Base-by-base conservation (phyloP, 2,329 filamentous ascomycete species). In the Fusarium duplospermum region DNA sequence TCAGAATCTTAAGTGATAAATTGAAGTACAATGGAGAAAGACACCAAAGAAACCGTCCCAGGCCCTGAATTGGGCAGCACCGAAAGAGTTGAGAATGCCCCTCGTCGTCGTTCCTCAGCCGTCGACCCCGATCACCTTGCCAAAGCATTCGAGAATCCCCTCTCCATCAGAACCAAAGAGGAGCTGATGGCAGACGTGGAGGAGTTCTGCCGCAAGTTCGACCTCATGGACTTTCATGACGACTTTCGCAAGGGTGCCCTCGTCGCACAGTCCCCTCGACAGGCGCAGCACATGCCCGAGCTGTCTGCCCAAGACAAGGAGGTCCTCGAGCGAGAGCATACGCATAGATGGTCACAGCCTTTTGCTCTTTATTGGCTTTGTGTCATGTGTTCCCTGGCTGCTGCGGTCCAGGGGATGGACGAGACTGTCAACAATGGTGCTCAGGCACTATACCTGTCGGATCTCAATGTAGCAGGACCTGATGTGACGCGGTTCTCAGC, bases 231-330 rank as follows among this genome's bases (percentile, higher is more conserved):
- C 20, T 68, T 82, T 33, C 73, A 78, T 13, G 81, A 82, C 18
- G 85, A 85, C 47, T 90, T 90, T 75, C 84, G 83, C 50, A 80
- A 87, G 57, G 88, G 87, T 4, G 87, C 87, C 9, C 81, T 89
- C 22, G 77, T 89, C 36, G 88, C 88, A 6, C 86, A 82, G 62
- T 81, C 83, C 3, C 84, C 82, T 11, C 83, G 84, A 64, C 72
- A 71, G 3, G 61, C 67, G 29, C 79, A 81, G 45, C 50, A 66
- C 14, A 72, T 82, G 10, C 52, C 64, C 2, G 59, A 62, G 9
- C 75, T 82, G 4, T 36, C 31, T 50, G 76, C 79, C 4, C 70
- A 76, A 3, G 80, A 81, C 35, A 80, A 79, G 63, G 71, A 59
- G 3, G 56, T 78, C 2, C 71, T 81, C 1, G 63, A 78, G 3